Conservation (phyloP, 768 basidiomycete genomes). For the Harrya chromipes region DNA sequence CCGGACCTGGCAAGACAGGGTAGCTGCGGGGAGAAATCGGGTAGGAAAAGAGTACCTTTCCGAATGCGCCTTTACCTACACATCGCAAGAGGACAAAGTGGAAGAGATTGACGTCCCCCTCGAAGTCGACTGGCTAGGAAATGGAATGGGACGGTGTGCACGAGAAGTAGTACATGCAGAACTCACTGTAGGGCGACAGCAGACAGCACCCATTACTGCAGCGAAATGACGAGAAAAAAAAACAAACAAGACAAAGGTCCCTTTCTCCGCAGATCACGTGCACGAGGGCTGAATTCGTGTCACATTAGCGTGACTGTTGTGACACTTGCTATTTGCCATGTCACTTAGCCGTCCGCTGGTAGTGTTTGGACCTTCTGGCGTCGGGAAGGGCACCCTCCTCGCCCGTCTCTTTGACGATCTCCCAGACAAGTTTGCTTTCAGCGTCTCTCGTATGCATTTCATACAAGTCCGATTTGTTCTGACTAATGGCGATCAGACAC, state of each 20-base stretch:
- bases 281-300: not conserved
- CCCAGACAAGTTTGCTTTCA: slow-evolving; percentile 88
- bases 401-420: slow-evolving; percentile 73
- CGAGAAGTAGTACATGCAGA: not conserved
- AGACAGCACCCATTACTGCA: slow-evolving; percentile 66
- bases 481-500: slow-evolving; percentile 61
- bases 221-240: slow-evolving; percentile 10
- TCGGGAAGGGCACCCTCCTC: slow-evolving; percentile 92
- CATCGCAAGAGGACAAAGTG: slow-evolving; percentile 93
- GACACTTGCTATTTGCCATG: slow-evolving; percentile 3
- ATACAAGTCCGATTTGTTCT: not conserved
- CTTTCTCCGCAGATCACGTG: slow-evolving; percentile 13
- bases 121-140: slow-evolving; percentile 86
- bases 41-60: slow-evolving; percentile 63
- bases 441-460: slow-evolving; percentile 74
- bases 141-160: not conserved
- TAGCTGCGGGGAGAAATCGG: slow-evolving; percentile 13
- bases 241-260: slow-evolving; percentile 7
- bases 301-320: not conserved
- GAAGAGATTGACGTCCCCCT: slow-evolving; percentile 93
- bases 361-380: slow-evolving; percentile 88
- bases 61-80: slow-evolving; percentile 99
- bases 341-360: slow-evolving; percentile 57
- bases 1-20: slow-evolving; percentile 66
- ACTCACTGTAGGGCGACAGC: slow-evolving; percentile 77